A percentile compares a stretch with the other conserved stretches of the same genome.
These are phyloP conservation scores for Cyclotella sp. DNA, from an alignment of 108 stramenopile genomes.

Conservation along the genomic window DNA sequence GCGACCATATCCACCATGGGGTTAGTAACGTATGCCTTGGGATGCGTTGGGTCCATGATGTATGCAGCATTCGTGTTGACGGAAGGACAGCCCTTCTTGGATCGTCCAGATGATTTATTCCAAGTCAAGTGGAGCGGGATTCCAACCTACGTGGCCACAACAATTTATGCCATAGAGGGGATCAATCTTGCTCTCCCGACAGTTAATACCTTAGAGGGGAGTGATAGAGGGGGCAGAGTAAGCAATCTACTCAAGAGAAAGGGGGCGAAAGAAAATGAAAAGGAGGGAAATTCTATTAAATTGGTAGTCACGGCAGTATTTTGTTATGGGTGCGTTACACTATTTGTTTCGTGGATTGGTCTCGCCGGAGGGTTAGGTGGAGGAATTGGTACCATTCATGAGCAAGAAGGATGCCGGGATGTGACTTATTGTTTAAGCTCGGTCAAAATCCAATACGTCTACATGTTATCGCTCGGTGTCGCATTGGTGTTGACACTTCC, in stretches of 20 bases:
- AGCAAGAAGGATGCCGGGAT: constrained; percentile 46
- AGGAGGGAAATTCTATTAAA: constrained; percentile 23
- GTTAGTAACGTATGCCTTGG: constrained; percentile 42
- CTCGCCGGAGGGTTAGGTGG: constrained; percentile 55
- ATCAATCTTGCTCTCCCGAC: constrained; percentile 57
- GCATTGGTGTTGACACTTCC: constrained; percentile 55
- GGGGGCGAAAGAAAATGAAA: constrained; percentile 5
- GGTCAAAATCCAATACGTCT: constrained; percentile 37
- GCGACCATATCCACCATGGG: constrained; percentile 40
- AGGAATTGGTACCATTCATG: constrained; percentile 52
- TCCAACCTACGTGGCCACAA: constrained; percentile 51
- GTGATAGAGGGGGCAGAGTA: constrained; percentile 26
- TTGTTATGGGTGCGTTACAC: constrained; percentile 46
- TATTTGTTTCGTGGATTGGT: constrained; percentile 50
- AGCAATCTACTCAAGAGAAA: constrained; percentile 2
- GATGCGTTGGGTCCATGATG: constrained; percentile 51
- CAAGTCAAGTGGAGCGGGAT: constrained; percentile 48
- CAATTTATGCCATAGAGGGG: constrained; percentile 57
- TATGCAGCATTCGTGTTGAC: constrained; percentile 44
- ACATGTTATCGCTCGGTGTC: constrained; percentile 51
- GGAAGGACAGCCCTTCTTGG: constrained; percentile 39
- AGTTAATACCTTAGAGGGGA: constrained; percentile 44
- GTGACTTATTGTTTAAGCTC: constrained; percentile 52
- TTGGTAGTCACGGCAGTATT: constrained; percentile 49
- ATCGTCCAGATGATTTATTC: constrained; percentile 49